These are phyloP conservation scores for Suillus decipiens DNA, from an alignment of 768 basidiomycete genomes.

Conservation along the genomic window DNA sequence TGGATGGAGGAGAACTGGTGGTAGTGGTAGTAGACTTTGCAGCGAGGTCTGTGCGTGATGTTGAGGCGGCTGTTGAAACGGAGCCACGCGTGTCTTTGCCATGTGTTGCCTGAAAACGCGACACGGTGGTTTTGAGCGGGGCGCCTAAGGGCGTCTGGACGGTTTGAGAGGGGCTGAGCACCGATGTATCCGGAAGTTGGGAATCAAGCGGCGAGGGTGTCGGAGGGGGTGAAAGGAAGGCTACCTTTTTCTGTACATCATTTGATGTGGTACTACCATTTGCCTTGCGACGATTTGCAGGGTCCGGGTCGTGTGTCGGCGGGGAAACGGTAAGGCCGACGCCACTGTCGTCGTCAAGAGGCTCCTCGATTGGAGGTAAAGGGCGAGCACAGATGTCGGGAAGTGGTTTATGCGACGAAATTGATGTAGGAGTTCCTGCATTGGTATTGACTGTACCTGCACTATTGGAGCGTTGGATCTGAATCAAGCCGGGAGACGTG, in stretches of 20 bases:
- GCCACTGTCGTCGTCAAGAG: conserved; percentile 36
- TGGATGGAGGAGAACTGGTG: conserved; percentile 55
- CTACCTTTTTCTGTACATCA: conserved; percentile 82
- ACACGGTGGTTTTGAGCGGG: conserved; percentile 63
- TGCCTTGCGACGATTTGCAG: conserved; percentile 39
- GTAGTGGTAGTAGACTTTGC: conserved; percentile 45
- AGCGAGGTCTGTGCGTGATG: conserved; percentile 63
- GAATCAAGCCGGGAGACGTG: conserved; percentile 18
- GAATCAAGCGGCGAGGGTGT: conserved; percentile 53
- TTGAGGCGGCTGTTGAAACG: conserved; percentile 58
- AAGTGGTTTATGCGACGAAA: conserved; percentile 65
- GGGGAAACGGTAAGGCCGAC: conserved; percentile 36
- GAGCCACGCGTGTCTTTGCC: conserved; percentile 69
- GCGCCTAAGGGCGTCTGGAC: conserved; percentile 30
- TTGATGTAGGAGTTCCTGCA: conserved; percentile 44
- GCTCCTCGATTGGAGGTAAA: conserved; percentile 49
- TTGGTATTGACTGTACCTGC: conserved; percentile 36
- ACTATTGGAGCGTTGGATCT: conserved; percentile 31
- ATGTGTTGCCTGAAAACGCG: conserved; percentile 76
- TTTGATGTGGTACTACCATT: conserved; percentile 35
- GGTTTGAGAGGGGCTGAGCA: conserved; percentile 29
- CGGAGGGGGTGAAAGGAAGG: conserved; percentile 81
- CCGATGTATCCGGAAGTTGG: conserved; percentile 49
- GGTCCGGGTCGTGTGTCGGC: conserved; percentile 21
- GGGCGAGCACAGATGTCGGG: conserved; percentile 61